Conservation (phyloP, 2,329 filamentous ascomycete genomes). For the Fusarium domesticum region DNA sequence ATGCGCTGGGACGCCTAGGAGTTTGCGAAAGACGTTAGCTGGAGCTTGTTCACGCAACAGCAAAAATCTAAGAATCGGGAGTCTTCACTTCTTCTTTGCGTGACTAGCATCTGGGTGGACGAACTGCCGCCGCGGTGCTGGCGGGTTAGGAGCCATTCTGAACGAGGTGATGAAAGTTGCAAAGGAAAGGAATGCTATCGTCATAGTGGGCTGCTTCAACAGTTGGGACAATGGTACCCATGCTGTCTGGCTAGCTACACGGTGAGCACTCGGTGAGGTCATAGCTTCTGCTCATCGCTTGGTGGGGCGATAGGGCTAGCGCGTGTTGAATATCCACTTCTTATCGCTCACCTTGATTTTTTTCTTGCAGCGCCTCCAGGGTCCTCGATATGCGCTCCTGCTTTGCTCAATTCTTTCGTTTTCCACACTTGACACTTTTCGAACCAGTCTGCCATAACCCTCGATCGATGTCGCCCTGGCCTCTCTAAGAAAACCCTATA, state of each 20-base stretch:
- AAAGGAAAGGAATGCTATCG: conserved; percentile 25
- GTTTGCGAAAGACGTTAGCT: conserved; percentile 7
- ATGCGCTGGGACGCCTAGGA: conserved; percentile 52
- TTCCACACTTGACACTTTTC: conserved; percentile 6
- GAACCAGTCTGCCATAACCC: no score
- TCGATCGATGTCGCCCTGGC: no score
- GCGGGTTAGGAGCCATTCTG: conserved; percentile 41
- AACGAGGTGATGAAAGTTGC: conserved; percentile 17
- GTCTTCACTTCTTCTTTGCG: conserved; percentile 49
- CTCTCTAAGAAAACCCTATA: no score
- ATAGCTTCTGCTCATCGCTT: conserved; percentile 1
- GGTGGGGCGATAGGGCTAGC: conserved; percentile 20
- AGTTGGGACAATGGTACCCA: conserved; percentile 25
- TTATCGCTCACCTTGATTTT: conserved; percentile 34
- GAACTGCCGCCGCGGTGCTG: conserved; percentile 36
- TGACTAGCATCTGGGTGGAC: conserved; percentile 49
- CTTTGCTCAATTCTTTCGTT: conserved; percentile 6
- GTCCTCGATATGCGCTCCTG: conserved; percentile 9
- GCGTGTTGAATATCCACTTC: conserved; percentile 14
- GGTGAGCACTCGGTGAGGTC: conserved; percentile 27
- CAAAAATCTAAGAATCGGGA: background rate
- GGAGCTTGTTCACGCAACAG: background rate
- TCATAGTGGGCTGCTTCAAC: conserved; percentile 30
- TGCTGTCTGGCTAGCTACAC: no score
- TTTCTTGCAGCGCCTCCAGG: conserved; percentile 20